Percentiles rank a stretch among this genome's conserved stretches.
phyloP scores from a whole-genome alignment of 495 filamentous ascomycete species.

The Bryoglossum gracile region DNA sequence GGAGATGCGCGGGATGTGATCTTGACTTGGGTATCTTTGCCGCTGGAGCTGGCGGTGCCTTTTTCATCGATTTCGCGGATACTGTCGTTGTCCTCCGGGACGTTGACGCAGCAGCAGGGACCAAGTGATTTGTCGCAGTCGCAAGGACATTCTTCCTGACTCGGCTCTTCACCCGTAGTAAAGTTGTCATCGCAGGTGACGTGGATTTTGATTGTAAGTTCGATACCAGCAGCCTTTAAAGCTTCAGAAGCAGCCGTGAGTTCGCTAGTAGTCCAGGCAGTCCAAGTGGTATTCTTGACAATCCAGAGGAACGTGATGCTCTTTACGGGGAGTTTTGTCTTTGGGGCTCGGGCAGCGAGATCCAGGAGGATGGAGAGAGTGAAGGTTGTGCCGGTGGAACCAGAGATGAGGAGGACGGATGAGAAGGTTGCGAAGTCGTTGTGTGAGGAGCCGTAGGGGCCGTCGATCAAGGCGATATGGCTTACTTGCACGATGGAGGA shows the following conservation, averaged over 20 bases:
- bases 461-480: constrained; percentile 18
- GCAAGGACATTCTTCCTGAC: background rate
- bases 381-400: constrained; percentile 22
- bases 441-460: constrained; percentile 20
- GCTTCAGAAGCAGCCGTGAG: constrained; percentile 4
- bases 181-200: constrained; percentile 18
- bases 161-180: background rate
- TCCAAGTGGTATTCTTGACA: constrained; percentile 21
- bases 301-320: constrained; percentile 18
- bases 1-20: constrained; percentile 2
- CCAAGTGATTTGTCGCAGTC: constrained; percentile 5
- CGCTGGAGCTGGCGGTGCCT: background rate
- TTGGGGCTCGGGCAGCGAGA: constrained; percentile 11
- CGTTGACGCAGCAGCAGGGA: constrained; percentile 6
- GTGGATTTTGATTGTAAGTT: constrained; percentile 14
- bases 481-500: constrained; percentile 29
- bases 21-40: background rate
- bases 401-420: constrained; percentile 19
- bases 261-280: constrained; percentile 16
- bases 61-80: constrained; percentile 5
- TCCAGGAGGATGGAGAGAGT: constrained; percentile 19
- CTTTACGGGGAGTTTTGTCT: constrained; percentile 12
- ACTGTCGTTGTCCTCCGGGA: background rate
- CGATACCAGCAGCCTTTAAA: constrained; percentile 11
- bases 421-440: constrained; percentile 20